These are phyloP conservation scores for Fragilariopsis cylindrus DNA, from an alignment of 108 stramenopile genomes.

Conservation along the genomic window DNA sequence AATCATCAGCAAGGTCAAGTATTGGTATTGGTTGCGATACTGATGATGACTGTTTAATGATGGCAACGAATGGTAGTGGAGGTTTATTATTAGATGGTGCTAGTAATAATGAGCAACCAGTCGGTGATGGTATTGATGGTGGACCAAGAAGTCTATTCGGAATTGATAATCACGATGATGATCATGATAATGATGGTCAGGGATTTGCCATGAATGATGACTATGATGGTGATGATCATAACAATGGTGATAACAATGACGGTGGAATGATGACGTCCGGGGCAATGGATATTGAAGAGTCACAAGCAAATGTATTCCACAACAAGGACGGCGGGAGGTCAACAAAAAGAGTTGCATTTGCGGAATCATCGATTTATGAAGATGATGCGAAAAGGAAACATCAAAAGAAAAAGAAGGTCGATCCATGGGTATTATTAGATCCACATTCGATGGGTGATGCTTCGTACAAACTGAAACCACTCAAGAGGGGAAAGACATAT, in stretches of 20 bases:
- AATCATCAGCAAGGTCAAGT: not conserved
- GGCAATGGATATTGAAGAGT: not conserved
- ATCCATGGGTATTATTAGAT: conserved; percentile 88
- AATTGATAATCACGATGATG: conserved; percentile 20
- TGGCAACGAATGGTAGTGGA: too few relatives aligned
- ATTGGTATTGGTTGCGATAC: not conserved
- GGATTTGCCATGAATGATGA: conserved; percentile 37
- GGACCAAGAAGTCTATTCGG: conserved; percentile 30
- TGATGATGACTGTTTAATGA: not conserved
- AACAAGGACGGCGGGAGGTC: conserved; percentile 43
- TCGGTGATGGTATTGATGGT: not conserved
- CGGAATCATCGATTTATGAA: not conserved
- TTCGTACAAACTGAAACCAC: conserved; percentile 46
- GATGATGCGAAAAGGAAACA: conserved; percentile 12
- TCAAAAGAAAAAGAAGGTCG: conserved; percentile 25
- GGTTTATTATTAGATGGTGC: not conserved
- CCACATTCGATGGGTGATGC: conserved; percentile 56
- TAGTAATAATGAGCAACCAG: not conserved
- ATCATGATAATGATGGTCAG: conserved; percentile 44
- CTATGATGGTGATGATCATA: conserved; percentile 28
- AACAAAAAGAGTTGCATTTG: conserved; percentile 17
- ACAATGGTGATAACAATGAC: not conserved
- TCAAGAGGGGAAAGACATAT: conserved; percentile 75
- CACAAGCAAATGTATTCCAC: conserved; percentile 1
- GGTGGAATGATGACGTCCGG: not conserved